phyloP scores from a whole-genome alignment of 805 yeast species.

The Komagataella kurtzmanii region DNA sequence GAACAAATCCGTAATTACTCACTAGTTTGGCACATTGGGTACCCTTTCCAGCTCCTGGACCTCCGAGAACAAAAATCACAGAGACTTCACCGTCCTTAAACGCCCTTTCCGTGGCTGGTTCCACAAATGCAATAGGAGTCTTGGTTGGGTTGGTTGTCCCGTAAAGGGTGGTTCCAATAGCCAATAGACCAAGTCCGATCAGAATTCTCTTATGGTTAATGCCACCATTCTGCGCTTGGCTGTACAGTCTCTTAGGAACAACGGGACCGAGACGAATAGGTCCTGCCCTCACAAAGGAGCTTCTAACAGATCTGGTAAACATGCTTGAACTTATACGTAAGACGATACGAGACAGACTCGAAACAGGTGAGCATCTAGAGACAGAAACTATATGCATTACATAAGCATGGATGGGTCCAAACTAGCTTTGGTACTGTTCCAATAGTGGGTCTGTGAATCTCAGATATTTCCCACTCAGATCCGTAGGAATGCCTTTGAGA shows the following conservation, averaged over 20 bases:
- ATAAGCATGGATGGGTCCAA: neutral
- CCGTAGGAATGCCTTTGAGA: slow-evolving; percentile 37
- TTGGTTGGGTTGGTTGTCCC: slow-evolving; percentile 14
- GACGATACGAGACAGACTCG: neutral
- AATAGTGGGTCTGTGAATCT: slow-evolving; percentile 38
- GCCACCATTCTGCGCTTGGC: neutral
- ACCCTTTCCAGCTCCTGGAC: slow-evolving; percentile 97
- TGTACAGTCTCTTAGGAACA: neutral
- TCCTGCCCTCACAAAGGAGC: neutral
- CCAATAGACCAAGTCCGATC: slow-evolving; percentile 13
- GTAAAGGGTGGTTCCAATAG: slow-evolving; percentile 19
- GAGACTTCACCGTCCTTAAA: slow-evolving; percentile 56
- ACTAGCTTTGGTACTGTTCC: slow-evolving; percentile 2
- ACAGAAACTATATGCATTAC: neutral
- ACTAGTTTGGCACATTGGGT: slow-evolving; percentile 89
- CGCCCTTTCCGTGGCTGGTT: slow-evolving; percentile 21
- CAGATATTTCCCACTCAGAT: slow-evolving; percentile 53
- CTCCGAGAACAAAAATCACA: slow-evolving; percentile 87
- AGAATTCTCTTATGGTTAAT: slow-evolving; percentile 2
- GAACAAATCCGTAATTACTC: slow-evolving; percentile 67
- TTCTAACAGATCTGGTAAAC: neutral
- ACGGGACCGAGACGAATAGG: neutral
- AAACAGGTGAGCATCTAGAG: no score
- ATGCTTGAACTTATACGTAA: neutral
- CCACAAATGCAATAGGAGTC: slow-evolving; percentile 19